Evolutionary conservation across 768 basidiomycete species (phyloP), one percentile per base, ranked within the genome.

Genomic region (Phaeotremella fagi): DNA sequence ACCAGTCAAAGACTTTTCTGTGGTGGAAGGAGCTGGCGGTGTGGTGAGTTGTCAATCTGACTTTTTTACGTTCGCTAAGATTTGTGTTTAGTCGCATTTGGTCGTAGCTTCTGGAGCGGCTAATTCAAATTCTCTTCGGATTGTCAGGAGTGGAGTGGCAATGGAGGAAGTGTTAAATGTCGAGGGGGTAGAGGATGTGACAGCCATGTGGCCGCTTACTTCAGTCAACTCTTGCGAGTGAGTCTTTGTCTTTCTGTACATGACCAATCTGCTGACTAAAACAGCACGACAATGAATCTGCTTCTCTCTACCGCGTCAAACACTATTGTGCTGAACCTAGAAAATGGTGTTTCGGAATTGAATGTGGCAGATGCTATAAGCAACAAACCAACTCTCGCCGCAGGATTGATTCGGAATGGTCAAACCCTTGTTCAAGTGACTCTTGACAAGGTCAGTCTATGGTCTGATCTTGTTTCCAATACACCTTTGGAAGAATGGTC

Each of bases 1-100:
- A 9, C 72, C 72, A n/a, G 61, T 74, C 20, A 67, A 68, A 33
- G 72, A 74, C 42, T 69, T 74, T 48, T 63, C 61, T 35, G 53
- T 61, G 1, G 65, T 72, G 3, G 52, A 61, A 36, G 70, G 68
- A 23, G 66, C 66, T 28, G 61, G 64, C 1, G 71, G 66, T 22
- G 36, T 63, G 16, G 71, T 72, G 23, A 64, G 68, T 58, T 41
- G 31, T 33, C 9, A 33, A 33, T 16, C 31, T 16, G 16, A 7
- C 9, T 33, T 33, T 23, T 53, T 15, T 33, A 33, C 31, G 7
- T 7, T 7, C 31, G 31, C 31, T 7, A 33, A 33, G 31, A 7
- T n/a, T n/a, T 7, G 31, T 7, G 11, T 4, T 11, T 45, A 69
- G 61, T 68, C 67, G 14, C 65, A 73, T 47, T 51, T 74, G 15